Base-by-base conservation (phyloP, 192 early-diverging fungal species). In the Podila verticillata region DNA sequence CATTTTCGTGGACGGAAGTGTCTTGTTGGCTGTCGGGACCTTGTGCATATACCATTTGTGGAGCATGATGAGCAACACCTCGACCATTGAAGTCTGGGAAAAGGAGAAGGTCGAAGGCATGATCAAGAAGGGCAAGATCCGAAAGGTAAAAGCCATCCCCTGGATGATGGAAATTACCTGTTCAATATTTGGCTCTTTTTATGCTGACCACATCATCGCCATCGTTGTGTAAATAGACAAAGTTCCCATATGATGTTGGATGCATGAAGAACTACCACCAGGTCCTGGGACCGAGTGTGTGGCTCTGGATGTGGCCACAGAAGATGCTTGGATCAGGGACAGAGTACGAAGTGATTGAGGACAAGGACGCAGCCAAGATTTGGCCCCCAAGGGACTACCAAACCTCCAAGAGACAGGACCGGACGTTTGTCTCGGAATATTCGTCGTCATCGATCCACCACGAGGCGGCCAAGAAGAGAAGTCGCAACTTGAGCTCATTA, bases 41-140 rank as follows among this genome's bases (percentile, higher is more conserved):
- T 84, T 97, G 30, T 74, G 84, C 26, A 68, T 84, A 10, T 96
- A 89, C 75, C 95, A 97, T 61, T 61, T 93, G 34, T 95, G 89
- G 81, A 91, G 93, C 74, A 72, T 92, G 32, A 67, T 73, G 17
- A 80, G 80, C 63, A 95, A 95, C 69, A 90, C 90, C 9, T 95
- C 94, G 0, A 97, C 95, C 8, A 97, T 96, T 65, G 95, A 97
- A 83, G 89, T 82, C 48, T 91, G 89, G 82, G 94, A 95, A 75
- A 93, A 91, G 68, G 88, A 88, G 48, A 88, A 87, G 65, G 91
- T 92, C 60, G 82, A 88, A 0, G 86, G 87, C 7, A 85, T 96
- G 68, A 87, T 91, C 59, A 78, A 85, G 31, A 78, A 77, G 48
- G 90, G 87, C 7, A 91, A 88, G 57, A 86, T 96, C 34, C 73